Evolutionary conservation across 495 filamentous ascomycete species (phyloP).

Genomic region (Penicillium malachiteum): DNA sequence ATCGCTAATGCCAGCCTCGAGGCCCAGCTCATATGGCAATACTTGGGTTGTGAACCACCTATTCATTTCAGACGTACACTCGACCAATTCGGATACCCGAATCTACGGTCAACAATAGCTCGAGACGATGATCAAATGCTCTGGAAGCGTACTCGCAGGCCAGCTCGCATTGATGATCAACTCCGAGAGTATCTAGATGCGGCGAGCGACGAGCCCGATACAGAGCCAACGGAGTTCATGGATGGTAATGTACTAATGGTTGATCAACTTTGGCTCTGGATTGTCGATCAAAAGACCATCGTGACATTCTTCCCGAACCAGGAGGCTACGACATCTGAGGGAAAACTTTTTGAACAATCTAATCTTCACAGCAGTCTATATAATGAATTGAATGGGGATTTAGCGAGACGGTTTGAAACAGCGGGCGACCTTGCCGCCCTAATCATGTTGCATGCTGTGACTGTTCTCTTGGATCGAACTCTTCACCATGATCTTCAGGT

Average conservation of each 20-base stretch:
- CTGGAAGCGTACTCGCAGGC: slow-evolving; percentile 63
- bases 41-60: slow-evolving; percentile 62
- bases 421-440: slow-evolving; percentile 62
- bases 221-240: slow-evolving; percentile 34
- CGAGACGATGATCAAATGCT: slow-evolving; percentile 70
- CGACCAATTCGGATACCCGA: slow-evolving; percentile 67
- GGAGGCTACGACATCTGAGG: slow-evolving; percentile 47
- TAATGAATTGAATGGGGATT: slow-evolving; percentile 67
- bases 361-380: slow-evolving; percentile 65
- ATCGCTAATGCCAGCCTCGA: slow-evolving; percentile 56
- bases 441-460: slow-evolving; percentile 60
- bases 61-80: slow-evolving; percentile 63
- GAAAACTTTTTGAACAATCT: slow-evolving; percentile 57
- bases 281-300: slow-evolving; percentile 58
- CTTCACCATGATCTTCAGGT: slow-evolving; percentile 61
- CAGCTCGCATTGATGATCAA: slow-evolving; percentile 28
- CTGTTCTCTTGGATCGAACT: slow-evolving; percentile 58
- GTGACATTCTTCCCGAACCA: slow-evolving; percentile 58
- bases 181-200: slow-evolving; percentile 20
- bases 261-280: slow-evolving; percentile 69
- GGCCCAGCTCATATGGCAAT: slow-evolving; percentile 62
- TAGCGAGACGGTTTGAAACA: slow-evolving; percentile 62
- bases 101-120: slow-evolving; percentile 58
- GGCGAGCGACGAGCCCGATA: slow-evolving; percentile 14
- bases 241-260: slow-evolving; percentile 68